Base-by-base conservation (phyloP, 1,284 basidiomycete species). In the Cryptococcus sp. region DNA sequence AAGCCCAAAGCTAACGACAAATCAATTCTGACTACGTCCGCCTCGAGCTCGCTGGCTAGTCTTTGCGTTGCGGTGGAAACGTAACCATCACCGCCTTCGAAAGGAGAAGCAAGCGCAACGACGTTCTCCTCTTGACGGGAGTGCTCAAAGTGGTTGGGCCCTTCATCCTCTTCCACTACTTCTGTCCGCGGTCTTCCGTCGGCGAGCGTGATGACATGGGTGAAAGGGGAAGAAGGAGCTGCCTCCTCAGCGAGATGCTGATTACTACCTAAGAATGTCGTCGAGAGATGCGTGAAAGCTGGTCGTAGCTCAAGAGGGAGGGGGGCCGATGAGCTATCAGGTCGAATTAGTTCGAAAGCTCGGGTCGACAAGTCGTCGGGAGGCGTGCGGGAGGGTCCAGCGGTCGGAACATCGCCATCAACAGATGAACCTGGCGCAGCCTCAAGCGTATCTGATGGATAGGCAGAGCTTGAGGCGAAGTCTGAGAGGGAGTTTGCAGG, bases 21-120 rank as follows among this genome's bases (percentile, higher is more conserved):
- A 54, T 94, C 91, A 51, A 94, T 71, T 13, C 91, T 85, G 17
- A 93, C 81, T 5, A 93, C 87, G 63, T 93, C 91, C 17, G 90
- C 84, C 29, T 83, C 83, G 3, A 86, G 85, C 57, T 84, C 82
- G 44, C 83, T 82, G 2, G 89, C 89, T 60, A 93, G 79, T 68
- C 89, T 87, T 46, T 83, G 80, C 17, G 93, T 86, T 1, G 89
- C 89, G 37, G 85, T 84, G 67, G 89, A 86, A 29, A 93, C 82
- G 43, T 93, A 82, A 71, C 88, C 83, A 59, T 87, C 85, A 2
- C 86, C 87, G n/a, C 87, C 91, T 78, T 93, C 91, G 56, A 93
- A 87, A 3, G 91, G 91, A 63, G 87, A 90, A 69, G 89, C 91
- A 5, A 93, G 77, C 0, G 86, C 88, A 34, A 93, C 51, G 8